Base-by-base conservation (phyloP, 2,329 filamentous ascomycete species). In the Cercospora sp. region DNA sequence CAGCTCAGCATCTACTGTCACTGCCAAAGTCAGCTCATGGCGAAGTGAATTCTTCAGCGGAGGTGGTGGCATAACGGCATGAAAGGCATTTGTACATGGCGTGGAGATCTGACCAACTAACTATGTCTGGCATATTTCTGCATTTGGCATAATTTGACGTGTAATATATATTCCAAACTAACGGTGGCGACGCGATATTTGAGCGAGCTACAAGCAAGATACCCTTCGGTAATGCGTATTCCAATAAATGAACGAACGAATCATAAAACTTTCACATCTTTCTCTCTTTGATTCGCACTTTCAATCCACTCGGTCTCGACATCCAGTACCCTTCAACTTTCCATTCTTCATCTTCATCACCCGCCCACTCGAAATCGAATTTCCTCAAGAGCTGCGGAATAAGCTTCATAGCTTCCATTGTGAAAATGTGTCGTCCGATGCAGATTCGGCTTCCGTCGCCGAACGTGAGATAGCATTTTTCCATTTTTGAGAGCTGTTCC, bases 401-500 rank as follows among this genome's bases (percentile, higher is more conserved):
- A 8, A 77, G 51, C 60, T 76, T 77, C n/a, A 51, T 61, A n/a
- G 77, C 74, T 68, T 77, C 75, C 18, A 75, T 53, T 20, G 73
- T 48, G 3, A 68, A 65, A 40, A 77, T 74, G 42, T 77, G 73
- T 45, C 67, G 67, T 0, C 78, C 79, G 6, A 77, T 76, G 60
- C 79, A 80, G 0, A 72, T 76, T 8, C 78, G 68, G 1, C 75
- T 73, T 2, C 79, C 79, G 5, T 71, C 74, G 7, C 79, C 78
- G n/a, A 68, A 68, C 59, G 67, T 74, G 12, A 79, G 58, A 65
- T 77, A 77, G 23, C 58, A 64, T 69, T 77, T 75, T 68, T 78
- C 77, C 42, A 78, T 48, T 36, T 73, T 62, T 20, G 82, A 83
- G 45, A 89, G 88, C 57, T 68, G 45, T 18, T 65, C 66, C 12